phyloP scores from a whole-genome alignment of 1,284 basidiomycete species.

The Wolfiporia cocos region DNA sequence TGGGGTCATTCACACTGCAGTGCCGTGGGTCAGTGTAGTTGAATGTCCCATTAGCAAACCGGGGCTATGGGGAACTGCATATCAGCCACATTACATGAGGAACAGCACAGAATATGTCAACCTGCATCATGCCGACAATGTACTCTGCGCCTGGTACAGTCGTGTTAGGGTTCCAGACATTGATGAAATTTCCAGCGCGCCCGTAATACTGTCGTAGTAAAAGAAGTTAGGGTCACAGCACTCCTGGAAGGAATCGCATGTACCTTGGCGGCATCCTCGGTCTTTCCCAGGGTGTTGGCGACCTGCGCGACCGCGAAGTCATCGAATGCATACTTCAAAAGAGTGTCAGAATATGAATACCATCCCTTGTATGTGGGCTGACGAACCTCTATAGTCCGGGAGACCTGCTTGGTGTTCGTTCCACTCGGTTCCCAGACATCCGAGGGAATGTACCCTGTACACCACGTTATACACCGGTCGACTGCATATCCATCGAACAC shows the following conservation, averaged over 20 bases:
- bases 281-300: conserved; percentile 43
- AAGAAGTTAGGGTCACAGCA: no score
- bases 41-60: conserved; percentile 54
- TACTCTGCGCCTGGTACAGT: conserved; percentile 37
- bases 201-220: conserved; percentile 39
- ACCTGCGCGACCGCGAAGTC: conserved; percentile 65
- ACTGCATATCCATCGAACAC: neutral
- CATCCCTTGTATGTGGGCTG: neutral
- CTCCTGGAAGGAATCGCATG: no score
- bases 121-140: conserved; percentile 49
- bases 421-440: conserved; percentile 48
- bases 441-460: conserved; percentile 44
- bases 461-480: neutral
- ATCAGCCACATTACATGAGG: neutral
- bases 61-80: conserved; percentile 31
- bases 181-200: conserved; percentile 51
- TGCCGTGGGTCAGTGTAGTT: conserved; percentile 62
- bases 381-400: conserved; percentile 49
- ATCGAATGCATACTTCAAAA: conserved; percentile 46
- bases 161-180: conserved; percentile 54
- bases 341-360: neutral
- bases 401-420: conserved; percentile 55
- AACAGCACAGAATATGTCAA: conserved; percentile 12
- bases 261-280: conserved; percentile 43
- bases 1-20: conserved; percentile 57